These are phyloP conservation scores for Cercospora zeae-maydis DNA, from an alignment of 2,329 filamentous ascomycete species.

Conservation along the genomic window DNA sequence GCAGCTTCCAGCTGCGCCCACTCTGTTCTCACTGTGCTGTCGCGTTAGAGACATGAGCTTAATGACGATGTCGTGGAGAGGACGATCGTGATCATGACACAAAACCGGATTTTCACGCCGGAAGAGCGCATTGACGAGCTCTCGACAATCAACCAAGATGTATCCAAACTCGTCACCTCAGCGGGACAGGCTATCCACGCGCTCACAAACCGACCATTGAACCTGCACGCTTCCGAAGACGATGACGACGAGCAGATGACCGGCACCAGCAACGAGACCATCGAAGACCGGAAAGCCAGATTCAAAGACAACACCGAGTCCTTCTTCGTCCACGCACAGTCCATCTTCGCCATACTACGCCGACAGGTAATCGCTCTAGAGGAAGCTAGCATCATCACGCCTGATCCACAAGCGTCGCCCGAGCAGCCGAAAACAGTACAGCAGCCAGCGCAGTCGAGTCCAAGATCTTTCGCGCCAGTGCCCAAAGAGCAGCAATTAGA, in stretches of 20 bases:
- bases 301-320: constrained; percentile 55
- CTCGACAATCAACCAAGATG: constrained; percentile 67
- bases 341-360: constrained; percentile 69
- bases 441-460: constrained; percentile 10
- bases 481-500: constrained; percentile 19
- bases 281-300: constrained; percentile 55
- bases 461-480: constrained; percentile 5
- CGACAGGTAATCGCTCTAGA: constrained; percentile 75
- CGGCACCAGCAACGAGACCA: constrained; percentile 47
- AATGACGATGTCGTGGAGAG: no score
- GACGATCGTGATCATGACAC: constrained; percentile 6
- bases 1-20: neutral
- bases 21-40: neutral
- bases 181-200: constrained; percentile 62
- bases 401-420: constrained; percentile 33
- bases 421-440: constrained; percentile 1
- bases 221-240: constrained; percentile 15
- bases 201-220: constrained; percentile 52
- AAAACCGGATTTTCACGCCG: constrained; percentile 52
- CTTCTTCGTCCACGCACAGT: constrained; percentile 71
- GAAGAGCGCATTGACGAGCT: constrained; percentile 78
- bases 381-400: constrained; percentile 69
- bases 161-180: constrained; percentile 54
- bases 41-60: neutral
- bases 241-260: constrained; percentile 30